Percentiles rank a stretch among this genome's conserved stretches.
These are phyloP conservation scores for Yarrowia keelungensis DNA, from an alignment of 805 yeast species.

Conservation along the genomic window DNA sequence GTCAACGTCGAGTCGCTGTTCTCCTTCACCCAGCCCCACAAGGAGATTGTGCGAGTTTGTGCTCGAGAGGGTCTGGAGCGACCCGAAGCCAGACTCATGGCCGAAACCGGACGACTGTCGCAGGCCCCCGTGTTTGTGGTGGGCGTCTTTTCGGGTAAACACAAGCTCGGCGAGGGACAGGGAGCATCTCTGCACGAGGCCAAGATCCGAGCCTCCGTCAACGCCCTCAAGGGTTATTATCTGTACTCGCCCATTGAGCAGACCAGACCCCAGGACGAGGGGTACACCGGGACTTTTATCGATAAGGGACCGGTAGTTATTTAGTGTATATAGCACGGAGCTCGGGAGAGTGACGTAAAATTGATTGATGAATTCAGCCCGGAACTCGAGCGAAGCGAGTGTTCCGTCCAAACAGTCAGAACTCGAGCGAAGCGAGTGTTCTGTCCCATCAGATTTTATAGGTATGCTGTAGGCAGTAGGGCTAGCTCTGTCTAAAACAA, in stretches of 20 bases:
- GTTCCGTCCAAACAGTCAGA: too few relatives aligned
- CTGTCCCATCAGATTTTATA: too few relatives aligned
- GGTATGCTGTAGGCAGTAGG: too few relatives aligned
- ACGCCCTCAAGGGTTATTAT: slow-evolving; percentile 90
- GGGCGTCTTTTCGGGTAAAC: slow-evolving; percentile 85
- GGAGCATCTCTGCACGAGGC: slow-evolving; percentile 92
- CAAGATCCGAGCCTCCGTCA: slow-evolving; percentile 87
- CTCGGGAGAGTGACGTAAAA: too few relatives aligned
- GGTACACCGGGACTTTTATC: slow-evolving; percentile 43
- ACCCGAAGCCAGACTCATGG: slow-evolving; percentile 82
- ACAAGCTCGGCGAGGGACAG: slow-evolving; percentile 90
- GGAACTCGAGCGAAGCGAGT: too few relatives aligned
- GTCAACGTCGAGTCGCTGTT: slow-evolving; percentile 76
- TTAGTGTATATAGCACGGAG: slow-evolving; percentile 41
- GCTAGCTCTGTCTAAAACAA: too few relatives aligned
- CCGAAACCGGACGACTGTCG: slow-evolving; percentile 92
- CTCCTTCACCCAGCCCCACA: slow-evolving; percentile 81
- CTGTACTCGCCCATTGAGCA: slow-evolving; percentile 80
- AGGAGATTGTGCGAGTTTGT: slow-evolving; percentile 79
- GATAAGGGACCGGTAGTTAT: slow-evolving; percentile 50
- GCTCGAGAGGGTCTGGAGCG: slow-evolving; percentile 73
- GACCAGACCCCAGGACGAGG: slow-evolving; percentile 65
- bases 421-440: too few relatives aligned
- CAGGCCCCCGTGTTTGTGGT: slow-evolving; percentile 86
- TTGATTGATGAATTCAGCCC: too few relatives aligned